phyloP scores from a whole-genome alignment of 768 basidiomycete species.

The Agaricus subrufescens region DNA sequence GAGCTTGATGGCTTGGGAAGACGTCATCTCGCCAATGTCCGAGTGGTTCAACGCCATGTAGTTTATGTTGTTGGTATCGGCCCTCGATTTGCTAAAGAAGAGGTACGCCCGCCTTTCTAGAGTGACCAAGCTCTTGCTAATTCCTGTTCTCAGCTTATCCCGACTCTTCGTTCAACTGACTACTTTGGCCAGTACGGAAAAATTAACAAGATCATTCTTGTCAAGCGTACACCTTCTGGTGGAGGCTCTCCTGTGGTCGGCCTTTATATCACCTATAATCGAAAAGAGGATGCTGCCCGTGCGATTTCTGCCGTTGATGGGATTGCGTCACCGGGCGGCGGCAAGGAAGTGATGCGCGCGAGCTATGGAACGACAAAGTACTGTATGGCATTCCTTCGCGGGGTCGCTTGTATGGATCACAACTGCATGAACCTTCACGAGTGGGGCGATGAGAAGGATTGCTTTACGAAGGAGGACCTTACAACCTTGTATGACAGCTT shows the following conservation, averaged over 20 bases:
- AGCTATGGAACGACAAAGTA: conserved; percentile 97
- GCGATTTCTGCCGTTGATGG: conserved; percentile 94
- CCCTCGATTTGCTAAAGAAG: conserved; percentile 91
- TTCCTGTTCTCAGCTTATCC: conserved; percentile 59
- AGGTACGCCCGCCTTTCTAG: conserved; percentile 50
- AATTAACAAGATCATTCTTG: conserved; percentile 90
- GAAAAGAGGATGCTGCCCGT: conserved; percentile 90
- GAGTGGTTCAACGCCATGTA: conserved; percentile 94
- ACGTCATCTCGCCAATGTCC: conserved; percentile 84
- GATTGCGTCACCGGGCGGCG: conserved; percentile 83
- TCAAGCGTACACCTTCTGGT: conserved; percentile 80
- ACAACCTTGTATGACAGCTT: conserved; percentile 67
- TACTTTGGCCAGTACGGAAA: conserved; percentile 99
- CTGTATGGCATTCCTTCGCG: conserved; percentile 92
- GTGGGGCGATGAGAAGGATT: conserved; percentile 98
- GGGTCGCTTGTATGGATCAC: conserved; percentile 77
- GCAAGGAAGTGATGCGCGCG: conserved; percentile 85
- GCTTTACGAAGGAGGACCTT: conserved; percentile 94
- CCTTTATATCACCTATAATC: conserved; percentile 94
- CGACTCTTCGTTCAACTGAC: conserved; percentile 88
- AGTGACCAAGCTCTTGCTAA: conserved; percentile 7
- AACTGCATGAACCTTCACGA: conserved; percentile 95
- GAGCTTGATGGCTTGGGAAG: conserved; percentile 85
- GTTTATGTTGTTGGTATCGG: conserved; percentile 97
- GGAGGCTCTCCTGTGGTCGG: conserved; percentile 75